Base-by-base conservation (phyloP, 208 protist species). In the Trypanosoma cruzi region DNA sequence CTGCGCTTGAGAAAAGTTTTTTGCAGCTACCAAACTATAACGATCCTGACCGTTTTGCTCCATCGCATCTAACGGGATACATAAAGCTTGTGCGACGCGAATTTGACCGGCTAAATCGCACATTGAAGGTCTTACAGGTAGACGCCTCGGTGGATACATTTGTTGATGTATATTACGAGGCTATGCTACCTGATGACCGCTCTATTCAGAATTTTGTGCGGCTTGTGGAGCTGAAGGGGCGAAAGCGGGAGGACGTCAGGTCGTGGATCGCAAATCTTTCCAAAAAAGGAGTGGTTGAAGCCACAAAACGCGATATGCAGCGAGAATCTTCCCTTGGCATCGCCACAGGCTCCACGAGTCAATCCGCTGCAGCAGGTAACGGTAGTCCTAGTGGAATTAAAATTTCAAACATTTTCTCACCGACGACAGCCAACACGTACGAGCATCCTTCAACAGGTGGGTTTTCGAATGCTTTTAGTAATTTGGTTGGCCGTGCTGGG, bases 131-230 rank as follows among this genome's bases (percentile, higher is more conserved):
- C n/a, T 71, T 96, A 28, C 91, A 96, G 74, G 81, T 88, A 18
- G 88, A 94, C 50, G 81, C 79, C 4, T 72, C 77, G n/a, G 79
- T 77, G 13, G 80, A 88, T 42, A 77, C 86, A 2, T 94, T 96
- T 71, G 72, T 91, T 18, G 88, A 96, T 68, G 80, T 94, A 14
- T 96, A 96, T 71, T 92, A 92, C 74, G 85, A 94, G 54, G 71
- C 86, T 0, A 82, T 84, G n/a, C 68, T 90, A 46, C 83, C 91
- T 4, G 88, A 94, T 69, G 86, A 96, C 64, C 84, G 88, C 24
- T 96, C 91, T 0, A 92, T 96, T 34, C 86, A 91, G 65, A 86
- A 94, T 67, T 96, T 94, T 78, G 87, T 94, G 28, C 91, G 86
- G 0, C 75, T 96, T 46, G 82, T 94, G 0, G 86, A 94, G 75